Conservation (phyloP, 768 basidiomycete genomes). For the Boletus subparvulus region DNA sequence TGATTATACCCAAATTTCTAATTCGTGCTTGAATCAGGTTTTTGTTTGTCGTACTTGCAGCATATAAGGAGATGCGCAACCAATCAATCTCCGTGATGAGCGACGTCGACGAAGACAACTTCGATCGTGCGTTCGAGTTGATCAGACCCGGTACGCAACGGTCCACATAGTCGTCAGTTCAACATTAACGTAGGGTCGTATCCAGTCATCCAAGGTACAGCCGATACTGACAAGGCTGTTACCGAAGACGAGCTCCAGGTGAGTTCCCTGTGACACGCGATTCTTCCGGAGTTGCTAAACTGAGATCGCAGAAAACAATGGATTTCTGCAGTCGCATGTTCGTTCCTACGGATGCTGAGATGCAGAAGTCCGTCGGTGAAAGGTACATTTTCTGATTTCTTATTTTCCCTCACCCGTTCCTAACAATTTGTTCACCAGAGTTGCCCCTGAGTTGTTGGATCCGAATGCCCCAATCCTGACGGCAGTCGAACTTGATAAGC, state of each 20-base stretch:
- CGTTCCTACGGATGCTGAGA: constrained; percentile 7
- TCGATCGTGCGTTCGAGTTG: constrained; percentile 13
- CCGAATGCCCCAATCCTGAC: background rate
- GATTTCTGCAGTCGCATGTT: constrained; percentile 9
- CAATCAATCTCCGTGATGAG: constrained; percentile 7
- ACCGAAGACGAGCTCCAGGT: constrained; percentile 10
- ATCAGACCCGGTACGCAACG: constrained; percentile 8
- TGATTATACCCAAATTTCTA: no score
- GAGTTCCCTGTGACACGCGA: background rate
- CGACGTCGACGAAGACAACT: constrained; percentile 12
- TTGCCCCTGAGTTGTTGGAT: background rate
- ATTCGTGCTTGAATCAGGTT: constrained; percentile 1
- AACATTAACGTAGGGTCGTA: background rate
- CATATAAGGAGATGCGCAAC: constrained; percentile 15
- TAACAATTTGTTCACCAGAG: background rate
- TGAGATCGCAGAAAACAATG: constrained; percentile 7
- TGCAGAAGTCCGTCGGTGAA: background rate
- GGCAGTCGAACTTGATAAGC: background rate
- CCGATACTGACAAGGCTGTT: constrained; percentile 4
- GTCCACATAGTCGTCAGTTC: background rate
- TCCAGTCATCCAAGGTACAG: constrained; percentile 10
- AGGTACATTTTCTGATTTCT: background rate
- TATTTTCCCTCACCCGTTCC: background rate
- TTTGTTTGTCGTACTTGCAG: constrained; percentile 8
- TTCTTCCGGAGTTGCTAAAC: background rate